phyloP scores from a whole-genome alignment of 140 eudicot genomes.

The Ambrosia hybrid region DNA sequence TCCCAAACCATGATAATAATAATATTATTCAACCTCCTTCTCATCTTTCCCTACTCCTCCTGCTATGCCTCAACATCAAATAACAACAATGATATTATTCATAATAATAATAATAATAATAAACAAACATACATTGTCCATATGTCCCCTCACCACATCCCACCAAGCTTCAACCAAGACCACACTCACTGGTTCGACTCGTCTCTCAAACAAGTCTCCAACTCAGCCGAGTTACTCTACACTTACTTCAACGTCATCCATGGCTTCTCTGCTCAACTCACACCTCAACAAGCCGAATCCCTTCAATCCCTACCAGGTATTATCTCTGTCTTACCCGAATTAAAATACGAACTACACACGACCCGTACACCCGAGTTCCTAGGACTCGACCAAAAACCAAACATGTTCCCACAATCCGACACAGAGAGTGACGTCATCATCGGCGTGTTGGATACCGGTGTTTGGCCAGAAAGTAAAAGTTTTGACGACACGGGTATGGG shows the following conservation, averaged over 20 bases:
- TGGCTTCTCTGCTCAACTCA: constrained; percentile 73
- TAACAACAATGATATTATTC: too few relatives aligned
- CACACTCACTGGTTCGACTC: constrained; percentile 74
- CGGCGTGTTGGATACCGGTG: constrained; percentile 90
- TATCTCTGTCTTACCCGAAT: constrained; percentile 66
- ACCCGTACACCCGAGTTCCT: constrained; percentile 89
- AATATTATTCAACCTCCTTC: constrained; percentile 9
- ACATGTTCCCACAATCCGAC: constrained; percentile 49
- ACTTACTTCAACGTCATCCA: constrained; percentile 66
- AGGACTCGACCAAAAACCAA: constrained; percentile 61
- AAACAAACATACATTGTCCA: constrained; percentile 78
- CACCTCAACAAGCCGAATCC: constrained; percentile 44
- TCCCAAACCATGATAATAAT: background rate
- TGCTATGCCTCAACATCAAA: constrained; percentile 22
- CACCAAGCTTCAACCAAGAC: constrained; percentile 42
- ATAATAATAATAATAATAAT: background rate
- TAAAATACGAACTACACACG: constrained; percentile 75
- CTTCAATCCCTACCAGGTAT: constrained; percentile 57
- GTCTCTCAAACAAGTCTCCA: constrained; percentile 71
- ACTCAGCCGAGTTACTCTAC: constrained; percentile 71
- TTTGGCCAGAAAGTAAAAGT: constrained; percentile 95
- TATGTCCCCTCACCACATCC: constrained; percentile 73
- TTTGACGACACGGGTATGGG: constrained; percentile 79
- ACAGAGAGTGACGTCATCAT: constrained; percentile 58
- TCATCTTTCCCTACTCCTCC: constrained; percentile 23